Conservation (phyloP, 2,329 filamentous ascomycete genomes). For the Pseudonectria foliicola region DNA sequence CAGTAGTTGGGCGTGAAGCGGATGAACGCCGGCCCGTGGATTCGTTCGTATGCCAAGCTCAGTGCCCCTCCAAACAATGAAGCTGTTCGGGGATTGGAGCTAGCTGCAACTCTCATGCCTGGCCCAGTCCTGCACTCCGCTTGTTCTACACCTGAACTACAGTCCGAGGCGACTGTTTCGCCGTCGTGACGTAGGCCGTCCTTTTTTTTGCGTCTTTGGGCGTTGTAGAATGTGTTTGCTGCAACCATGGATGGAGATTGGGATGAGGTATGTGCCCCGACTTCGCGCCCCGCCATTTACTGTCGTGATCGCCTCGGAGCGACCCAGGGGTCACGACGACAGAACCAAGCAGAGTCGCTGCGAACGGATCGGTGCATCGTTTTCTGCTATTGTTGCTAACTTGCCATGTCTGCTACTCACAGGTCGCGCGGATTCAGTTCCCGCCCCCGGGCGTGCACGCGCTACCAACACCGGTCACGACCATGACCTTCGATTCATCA, state of each 20-base stretch:
- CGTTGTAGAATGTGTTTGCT: slow-evolving; percentile 29
- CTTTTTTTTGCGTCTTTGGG: slow-evolving; percentile 9
- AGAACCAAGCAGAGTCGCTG: slow-evolving; percentile 1
- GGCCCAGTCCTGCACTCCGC: too few relatives aligned
- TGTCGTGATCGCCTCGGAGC: neutral
- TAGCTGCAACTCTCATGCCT: too few relatives aligned
- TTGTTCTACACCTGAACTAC: neutral
- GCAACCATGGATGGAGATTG: slow-evolving; percentile 59
- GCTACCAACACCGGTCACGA: slow-evolving; percentile 64
- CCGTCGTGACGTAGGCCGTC: slow-evolving; percentile 8
- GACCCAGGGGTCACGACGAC: neutral
- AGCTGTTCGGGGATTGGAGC: slow-evolving; percentile 6
- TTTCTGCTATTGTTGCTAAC: slow-evolving; percentile 4
- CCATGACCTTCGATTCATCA: slow-evolving; percentile 79
- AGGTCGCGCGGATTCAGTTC: slow-evolving; percentile 77
- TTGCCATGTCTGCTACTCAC: slow-evolving; percentile 2
- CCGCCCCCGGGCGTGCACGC: slow-evolving; percentile 68
- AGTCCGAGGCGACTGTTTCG: slow-evolving; percentile 1
- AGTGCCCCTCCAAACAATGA: slow-evolving; percentile 19
- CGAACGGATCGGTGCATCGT: neutral
- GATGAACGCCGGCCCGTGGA: slow-evolving; percentile 15
- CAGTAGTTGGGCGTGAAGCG: slow-evolving; percentile 1
- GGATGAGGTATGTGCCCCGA: slow-evolving; percentile 50
- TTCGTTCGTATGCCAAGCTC: slow-evolving; percentile 9
- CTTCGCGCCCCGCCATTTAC: neutral